Conservation (phyloP, 495 filamentous ascomycete genomes). For the Corynascus novoguineensis region DNA sequence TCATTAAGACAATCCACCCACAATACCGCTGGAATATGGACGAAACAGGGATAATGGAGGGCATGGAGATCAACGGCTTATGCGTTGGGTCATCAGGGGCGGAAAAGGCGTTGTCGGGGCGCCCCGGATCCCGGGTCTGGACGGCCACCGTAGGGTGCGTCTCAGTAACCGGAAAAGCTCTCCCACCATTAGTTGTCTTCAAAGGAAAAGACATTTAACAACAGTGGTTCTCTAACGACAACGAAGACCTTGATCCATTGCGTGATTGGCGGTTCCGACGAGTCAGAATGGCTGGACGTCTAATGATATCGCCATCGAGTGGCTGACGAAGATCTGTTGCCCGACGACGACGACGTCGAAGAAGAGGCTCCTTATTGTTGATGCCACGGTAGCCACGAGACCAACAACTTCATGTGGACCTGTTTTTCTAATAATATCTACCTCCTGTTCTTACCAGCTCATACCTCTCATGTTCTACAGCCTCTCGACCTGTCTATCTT, state of each 20-base stretch:
- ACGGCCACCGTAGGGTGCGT: constrained; percentile 9
- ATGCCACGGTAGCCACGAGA: constrained; percentile 23
- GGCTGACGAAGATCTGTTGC: background rate
- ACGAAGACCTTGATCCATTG: background rate
- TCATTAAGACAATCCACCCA: background rate
- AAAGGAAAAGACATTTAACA: constrained; percentile 12
- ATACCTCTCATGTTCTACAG: constrained; percentile 19
- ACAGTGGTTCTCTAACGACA: constrained; percentile 3
- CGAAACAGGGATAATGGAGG: no score
- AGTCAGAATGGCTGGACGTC: constrained; percentile 12
- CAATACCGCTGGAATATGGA: background rate
- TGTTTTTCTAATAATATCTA: constrained; percentile 13
- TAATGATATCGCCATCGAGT: background rate
- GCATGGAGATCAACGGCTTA: background rate
- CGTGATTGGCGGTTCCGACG: background rate
- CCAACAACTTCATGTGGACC: constrained; percentile 4
- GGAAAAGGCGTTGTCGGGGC: background rate
- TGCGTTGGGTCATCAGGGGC: background rate
- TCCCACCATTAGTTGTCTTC: constrained; percentile 7
- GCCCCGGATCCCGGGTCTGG: background rate
- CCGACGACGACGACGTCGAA: constrained; percentile 3
- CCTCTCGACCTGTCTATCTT: constrained; percentile 2
- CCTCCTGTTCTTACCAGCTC: constrained; percentile 4
- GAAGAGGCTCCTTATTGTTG: constrained; percentile 28
- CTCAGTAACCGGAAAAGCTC: background rate